Conservation (phyloP, 2,329 filamentous ascomycete species). For the Colletotrichum higginsianum region DNA sequence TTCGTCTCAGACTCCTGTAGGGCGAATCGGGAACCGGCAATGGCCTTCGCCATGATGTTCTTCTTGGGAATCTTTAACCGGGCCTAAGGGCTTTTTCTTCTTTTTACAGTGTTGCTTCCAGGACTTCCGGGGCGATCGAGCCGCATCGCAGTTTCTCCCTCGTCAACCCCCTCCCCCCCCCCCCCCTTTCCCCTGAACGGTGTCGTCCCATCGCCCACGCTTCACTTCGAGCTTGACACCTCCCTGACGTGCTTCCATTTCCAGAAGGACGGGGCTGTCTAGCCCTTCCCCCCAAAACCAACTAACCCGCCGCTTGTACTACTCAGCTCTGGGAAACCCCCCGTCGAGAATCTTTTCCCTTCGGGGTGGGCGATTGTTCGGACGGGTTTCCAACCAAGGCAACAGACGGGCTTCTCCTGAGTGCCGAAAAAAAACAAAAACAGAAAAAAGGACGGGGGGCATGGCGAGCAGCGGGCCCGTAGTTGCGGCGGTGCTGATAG, state of each 20-base stretch:
- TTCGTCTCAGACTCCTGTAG: conserved; percentile 28
- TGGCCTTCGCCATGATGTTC: conserved; percentile 4
- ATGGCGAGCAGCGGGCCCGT: not conserved
- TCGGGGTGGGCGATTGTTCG: too few relatives aligned
- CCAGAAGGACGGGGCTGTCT: conserved; percentile 5
- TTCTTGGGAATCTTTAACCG: conserved; percentile 31
- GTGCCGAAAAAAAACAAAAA: not conserved
- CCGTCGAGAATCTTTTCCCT: too few relatives aligned
- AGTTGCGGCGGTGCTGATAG: conserved; percentile 3
- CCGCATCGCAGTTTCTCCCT: too few relatives aligned
- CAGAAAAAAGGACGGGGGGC: too few relatives aligned
- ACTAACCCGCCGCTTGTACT: not conserved
- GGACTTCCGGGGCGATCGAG: not conserved
- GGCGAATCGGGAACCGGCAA: conserved; percentile 12
- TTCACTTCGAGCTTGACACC: conserved; percentile 5
- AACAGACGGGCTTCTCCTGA: not conserved
- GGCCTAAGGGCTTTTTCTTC: not conserved
- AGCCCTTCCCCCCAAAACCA: not conserved
- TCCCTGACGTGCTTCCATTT: conserved; percentile 24
- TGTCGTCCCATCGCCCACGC: conserved; percentile 18
- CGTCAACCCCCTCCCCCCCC: too few relatives aligned
- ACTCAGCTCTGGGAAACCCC: too few relatives aligned
- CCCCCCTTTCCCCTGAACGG: not conserved
- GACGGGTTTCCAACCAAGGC: not conserved
- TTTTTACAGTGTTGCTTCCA: not conserved